Base-by-base conservation (phyloP, 192 early-diverging fungal genomes). In the Gonapodya sp. region DNA sequence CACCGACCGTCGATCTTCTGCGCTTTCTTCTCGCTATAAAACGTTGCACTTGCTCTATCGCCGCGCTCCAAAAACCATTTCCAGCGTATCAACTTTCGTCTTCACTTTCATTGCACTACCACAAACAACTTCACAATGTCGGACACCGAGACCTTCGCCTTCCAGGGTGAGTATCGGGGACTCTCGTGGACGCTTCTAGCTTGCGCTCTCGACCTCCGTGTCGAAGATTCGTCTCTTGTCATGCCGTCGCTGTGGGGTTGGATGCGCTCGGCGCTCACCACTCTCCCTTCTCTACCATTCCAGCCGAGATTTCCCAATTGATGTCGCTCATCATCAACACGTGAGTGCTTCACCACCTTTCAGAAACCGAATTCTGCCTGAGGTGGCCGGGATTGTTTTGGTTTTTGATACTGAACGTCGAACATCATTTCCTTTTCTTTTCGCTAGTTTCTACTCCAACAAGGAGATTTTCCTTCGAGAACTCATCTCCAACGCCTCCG, bases 301-400 rank as follows among this genome's bases (percentile, higher is more conserved):
- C 97, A 92, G 97, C 97, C 94, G 97, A 99, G 92, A 97, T 99
- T 85, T 94, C 94, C 92, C 94, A 96, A 95, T 89, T 99, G 89
- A 99, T 99, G 98, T 94, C 93, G 84, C 93, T 99, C 85, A 98
- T 99, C 92, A 98, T 99, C 93, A 99, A 99, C 93, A 97, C 98
- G 46, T 64, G 46, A 64, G 46, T 64, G 24, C 46, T 16, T 8
- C 46, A 16, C n/a, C n/a, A 16, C 46, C 8, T 16, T 64, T 64
- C 46, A 24, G 46, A 24, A 64, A 24, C 46, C 46, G 46, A 8
- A 64, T 16, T 64, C n/a, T n/a, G n/a, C n/a, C n/a, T n/a, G n/a
- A n/a, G 46, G 46, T 24, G 46, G 46, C 46, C 46, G 24, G 46
- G 46, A 16, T 64, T 8, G 46, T 16, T n/a, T n/a, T n/a, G n/a